Conservation (phyloP, 139 green algal genomes). For the Gonium pectorale region DNA sequence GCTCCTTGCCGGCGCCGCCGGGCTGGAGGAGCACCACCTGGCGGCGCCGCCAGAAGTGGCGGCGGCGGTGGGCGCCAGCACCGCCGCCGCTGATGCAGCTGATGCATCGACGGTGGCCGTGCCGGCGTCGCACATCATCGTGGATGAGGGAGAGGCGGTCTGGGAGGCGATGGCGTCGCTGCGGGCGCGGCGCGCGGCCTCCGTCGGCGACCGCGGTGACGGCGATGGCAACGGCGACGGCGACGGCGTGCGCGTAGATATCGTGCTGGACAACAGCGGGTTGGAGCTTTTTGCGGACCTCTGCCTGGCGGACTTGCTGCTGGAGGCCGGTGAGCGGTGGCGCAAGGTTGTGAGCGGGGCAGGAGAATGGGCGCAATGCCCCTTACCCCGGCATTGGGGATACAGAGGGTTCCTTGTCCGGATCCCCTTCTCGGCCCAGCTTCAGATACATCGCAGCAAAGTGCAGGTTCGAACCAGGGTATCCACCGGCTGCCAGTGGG, state of each 20-base stretch:
- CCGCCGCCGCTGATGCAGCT: neutral
- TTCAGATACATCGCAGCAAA: too few species aligned
- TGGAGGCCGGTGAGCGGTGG: conserved; percentile 39
- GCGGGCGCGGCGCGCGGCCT: neutral
- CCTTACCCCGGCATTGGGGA: too few species aligned
- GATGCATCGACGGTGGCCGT: neutral
- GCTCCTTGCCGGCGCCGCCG: conserved; percentile 48
- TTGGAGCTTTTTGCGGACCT: conserved; percentile 66
- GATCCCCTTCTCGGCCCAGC: too few species aligned
- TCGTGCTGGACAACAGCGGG: conserved; percentile 67
- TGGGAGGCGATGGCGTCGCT: conserved; percentile 38
- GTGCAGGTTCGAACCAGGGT: too few species aligned
- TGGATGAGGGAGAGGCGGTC: conserved; percentile 53
- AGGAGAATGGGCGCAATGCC: too few species aligned
- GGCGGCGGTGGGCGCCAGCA: neutral
- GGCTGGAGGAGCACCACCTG: conserved; percentile 39
- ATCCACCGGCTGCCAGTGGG: too few species aligned
- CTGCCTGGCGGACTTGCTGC: conserved; percentile 59
- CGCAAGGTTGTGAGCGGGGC: too few species aligned
- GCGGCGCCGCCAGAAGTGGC: neutral
- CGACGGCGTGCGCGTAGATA: conserved; percentile 21
- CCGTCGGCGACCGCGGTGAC: neutral
- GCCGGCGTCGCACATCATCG: conserved; percentile 45
- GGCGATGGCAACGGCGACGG: neutral
- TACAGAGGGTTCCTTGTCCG: too few species aligned